phyloP scores from a whole-genome alignment of 768 basidiomycete genomes.

The Boletus vinaceobasis region DNA sequence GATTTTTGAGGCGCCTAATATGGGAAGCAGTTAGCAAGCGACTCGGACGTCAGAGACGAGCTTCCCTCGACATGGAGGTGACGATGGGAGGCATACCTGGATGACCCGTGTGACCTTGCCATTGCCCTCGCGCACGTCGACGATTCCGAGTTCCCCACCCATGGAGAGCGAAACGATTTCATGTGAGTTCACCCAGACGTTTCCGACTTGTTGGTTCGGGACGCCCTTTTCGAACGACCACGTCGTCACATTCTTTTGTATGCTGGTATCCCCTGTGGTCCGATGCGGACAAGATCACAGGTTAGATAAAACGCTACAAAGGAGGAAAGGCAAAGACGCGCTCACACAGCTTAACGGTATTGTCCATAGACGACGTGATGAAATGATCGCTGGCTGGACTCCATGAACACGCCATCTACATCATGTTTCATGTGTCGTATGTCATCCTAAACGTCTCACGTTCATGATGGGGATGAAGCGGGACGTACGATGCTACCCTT shows the following conservation, averaged over 20 bases:
- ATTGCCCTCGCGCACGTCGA: slow-evolving; percentile 65
- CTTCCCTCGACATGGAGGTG: background rate
- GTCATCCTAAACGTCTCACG: background rate
- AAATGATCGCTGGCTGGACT: slow-evolving; percentile 67
- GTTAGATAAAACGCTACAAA: background rate
- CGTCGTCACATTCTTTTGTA: slow-evolving; percentile 58
- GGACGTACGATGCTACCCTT: slow-evolving; percentile 70
- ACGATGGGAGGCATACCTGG: slow-evolving; percentile 42
- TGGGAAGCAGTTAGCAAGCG: background rate
- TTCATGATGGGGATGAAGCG: background rate
- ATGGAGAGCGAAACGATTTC: slow-evolving; percentile 82
- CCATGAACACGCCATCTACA: slow-evolving; percentile 77
- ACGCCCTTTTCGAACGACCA: slow-evolving; percentile 78
- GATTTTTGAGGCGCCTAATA: slow-evolving; percentile 75
- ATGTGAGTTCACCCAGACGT: slow-evolving; percentile 71
- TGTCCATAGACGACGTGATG: slow-evolving; percentile 82
- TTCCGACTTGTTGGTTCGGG: slow-evolving; percentile 81
- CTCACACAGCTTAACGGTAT: slow-evolving; percentile 81
- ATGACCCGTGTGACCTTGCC: slow-evolving; percentile 60
- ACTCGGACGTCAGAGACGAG: background rate
- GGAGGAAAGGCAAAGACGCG: background rate
- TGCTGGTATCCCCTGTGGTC: slow-evolving; percentile 72
- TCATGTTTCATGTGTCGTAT: background rate
- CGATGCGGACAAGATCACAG: background rate
- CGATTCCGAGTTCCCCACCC: slow-evolving; percentile 75